Evolutionary conservation across 2,329 filamentous ascomycete species (phyloP).

Genomic region (Cladorrhinum sp.): DNA sequence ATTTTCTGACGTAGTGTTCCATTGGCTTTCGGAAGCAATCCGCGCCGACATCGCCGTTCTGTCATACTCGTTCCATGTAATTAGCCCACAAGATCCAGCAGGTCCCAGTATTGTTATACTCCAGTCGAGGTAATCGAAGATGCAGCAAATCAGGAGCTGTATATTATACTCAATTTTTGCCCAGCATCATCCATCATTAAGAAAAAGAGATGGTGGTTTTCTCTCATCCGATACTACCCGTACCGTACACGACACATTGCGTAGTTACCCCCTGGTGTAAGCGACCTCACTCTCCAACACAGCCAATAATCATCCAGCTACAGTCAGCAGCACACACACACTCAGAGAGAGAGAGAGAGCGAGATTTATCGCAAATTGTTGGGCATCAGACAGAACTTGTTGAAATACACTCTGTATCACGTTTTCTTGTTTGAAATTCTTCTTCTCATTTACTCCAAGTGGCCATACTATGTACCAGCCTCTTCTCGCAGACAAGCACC

Average conservation of each 20-base stretch:
- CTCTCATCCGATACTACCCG: background rate
- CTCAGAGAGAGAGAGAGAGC: background rate
- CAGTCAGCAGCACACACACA: too few species aligned
- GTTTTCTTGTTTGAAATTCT: background rate
- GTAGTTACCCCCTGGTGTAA: too few species aligned
- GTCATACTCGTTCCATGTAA: background rate
- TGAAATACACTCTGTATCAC: background rate
- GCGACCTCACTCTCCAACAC: too few species aligned
- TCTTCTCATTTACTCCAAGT: background rate
- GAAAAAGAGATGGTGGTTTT: too few species aligned
- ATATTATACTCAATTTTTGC: too few species aligned
- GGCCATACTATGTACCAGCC: background rate
- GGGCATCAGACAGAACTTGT: background rate
- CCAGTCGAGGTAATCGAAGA: too few species aligned
- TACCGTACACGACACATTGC: background rate
- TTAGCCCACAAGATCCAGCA: too few species aligned
- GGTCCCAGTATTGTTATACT: too few species aligned
- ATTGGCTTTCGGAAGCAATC: background rate
- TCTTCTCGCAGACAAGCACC: background rate
- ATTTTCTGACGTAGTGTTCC: background rate
- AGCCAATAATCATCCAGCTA: too few species aligned
- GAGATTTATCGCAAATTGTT: background rate
- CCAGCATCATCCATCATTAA: too few species aligned
- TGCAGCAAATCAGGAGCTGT: too few species aligned
- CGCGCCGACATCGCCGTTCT: background rate